Conservation (phyloP, 2,329 filamentous ascomycete species). For the Cladophialophora exuberans region DNA sequence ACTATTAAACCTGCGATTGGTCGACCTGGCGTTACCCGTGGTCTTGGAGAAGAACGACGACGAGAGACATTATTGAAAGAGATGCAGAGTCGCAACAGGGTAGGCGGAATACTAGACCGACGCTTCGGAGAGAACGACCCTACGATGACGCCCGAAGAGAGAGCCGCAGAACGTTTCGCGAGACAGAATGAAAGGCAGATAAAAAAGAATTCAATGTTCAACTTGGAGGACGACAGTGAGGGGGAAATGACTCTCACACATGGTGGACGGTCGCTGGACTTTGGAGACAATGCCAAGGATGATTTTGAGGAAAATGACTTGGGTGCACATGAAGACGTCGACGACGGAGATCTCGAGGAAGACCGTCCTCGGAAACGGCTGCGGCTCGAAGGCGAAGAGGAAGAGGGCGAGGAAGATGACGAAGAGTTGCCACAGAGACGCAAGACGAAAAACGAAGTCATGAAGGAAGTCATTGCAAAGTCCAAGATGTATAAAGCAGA, state of each 20-base stretch:
- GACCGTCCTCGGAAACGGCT: conserved; percentile 48
- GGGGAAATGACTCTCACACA: conserved; percentile 77
- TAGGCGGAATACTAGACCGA: conserved; percentile 88
- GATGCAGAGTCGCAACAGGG: conserved; percentile 85
- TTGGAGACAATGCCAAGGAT: conserved; percentile 62
- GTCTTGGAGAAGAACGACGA: conserved; percentile 81
- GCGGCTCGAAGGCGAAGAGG: conserved; percentile 54
- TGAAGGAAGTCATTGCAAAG: conserved; percentile 97
- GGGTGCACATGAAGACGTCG: conserved; percentile 7
- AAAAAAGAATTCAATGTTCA: conserved; percentile 80
- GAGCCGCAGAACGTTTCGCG: conserved; percentile 87
- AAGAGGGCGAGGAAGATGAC: conserved; percentile 42
- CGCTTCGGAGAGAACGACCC: conserved; percentile 96
- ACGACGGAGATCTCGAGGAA: conserved; percentile 50
- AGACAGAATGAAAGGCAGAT: conserved; percentile 79
- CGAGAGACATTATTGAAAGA: conserved; percentile 84
- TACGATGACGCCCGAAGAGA: conserved; percentile 89
- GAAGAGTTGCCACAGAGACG: conserved; percentile 75
- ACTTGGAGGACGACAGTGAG: conserved; percentile 81
- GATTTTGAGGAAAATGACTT: conserved; percentile 78
- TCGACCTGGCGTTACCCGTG: conserved; percentile 81
- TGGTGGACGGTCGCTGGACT: conserved; percentile 72
- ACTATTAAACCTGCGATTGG: conserved; percentile 62
- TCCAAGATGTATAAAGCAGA: conserved; percentile 96
- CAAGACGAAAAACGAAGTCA: conserved; percentile 94